Evolutionary conservation across 192 early-diverging fungal species (phyloP).

Genomic region (Rhizoclosmatium sp.): DNA sequence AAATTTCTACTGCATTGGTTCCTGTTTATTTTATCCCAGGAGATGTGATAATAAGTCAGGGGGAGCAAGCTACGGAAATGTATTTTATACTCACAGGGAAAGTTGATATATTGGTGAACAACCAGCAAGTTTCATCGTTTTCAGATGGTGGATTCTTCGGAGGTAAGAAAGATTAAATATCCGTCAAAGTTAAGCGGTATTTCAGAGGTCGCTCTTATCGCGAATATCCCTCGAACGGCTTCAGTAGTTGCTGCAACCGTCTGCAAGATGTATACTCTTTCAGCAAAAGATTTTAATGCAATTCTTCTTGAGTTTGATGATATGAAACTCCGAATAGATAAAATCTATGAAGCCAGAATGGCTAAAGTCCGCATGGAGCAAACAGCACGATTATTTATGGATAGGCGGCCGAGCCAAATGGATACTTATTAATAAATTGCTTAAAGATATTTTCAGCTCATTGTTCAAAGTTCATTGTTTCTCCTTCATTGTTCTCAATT

Average conservation of each 20-base stretch:
- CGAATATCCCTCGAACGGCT: conserved; percentile 38
- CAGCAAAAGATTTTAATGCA: conserved; percentile 21
- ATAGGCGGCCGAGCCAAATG: conserved; percentile 7
- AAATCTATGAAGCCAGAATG: conserved; percentile 38
- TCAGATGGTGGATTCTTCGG: conserved; percentile 47
- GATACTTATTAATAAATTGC: not conserved
- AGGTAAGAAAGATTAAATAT: conserved; percentile 16
- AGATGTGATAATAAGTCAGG: conserved; percentile 38
- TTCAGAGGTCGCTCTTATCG: conserved; percentile 39
- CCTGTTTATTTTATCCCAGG: conserved; percentile 33
- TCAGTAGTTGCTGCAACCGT: conserved; percentile 17
- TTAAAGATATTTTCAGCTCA: not conserved
- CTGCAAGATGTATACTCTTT: conserved; percentile 28
- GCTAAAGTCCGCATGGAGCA: conserved; percentile 30
- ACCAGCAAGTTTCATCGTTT: conserved; percentile 30
- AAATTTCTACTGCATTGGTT: conserved; percentile 35
- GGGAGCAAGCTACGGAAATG: conserved; percentile 48
- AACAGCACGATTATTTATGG: conserved; percentile 17
- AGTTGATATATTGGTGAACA: conserved; percentile 41
- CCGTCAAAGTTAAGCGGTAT: not conserved
- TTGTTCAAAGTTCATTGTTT: not conserved
- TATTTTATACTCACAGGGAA: conserved; percentile 45
- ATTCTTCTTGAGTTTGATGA: conserved; percentile 40
- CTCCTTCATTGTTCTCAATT: not conserved
- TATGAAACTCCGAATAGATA: conserved; percentile 31